Conservation (phyloP, 768 basidiomycete species). For the Suillus occidentalis region DNA sequence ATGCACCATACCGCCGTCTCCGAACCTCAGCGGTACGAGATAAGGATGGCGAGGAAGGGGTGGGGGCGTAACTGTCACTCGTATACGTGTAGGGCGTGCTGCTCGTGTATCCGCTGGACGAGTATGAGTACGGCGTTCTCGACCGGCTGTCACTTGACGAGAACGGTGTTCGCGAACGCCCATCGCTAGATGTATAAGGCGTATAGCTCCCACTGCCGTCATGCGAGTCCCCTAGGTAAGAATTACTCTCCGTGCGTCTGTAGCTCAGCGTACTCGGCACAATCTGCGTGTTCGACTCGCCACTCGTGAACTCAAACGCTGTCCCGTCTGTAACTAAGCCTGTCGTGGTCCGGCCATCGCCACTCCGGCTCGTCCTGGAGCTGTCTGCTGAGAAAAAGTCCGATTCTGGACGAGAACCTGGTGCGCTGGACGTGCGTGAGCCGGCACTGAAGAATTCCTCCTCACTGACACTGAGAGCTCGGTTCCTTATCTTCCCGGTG, state of each 20-base stretch:
- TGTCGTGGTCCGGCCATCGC: conserved; percentile 22
- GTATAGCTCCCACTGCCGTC: conserved; percentile 37
- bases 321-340: conserved; percentile 41
- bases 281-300: conserved; percentile 43
- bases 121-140: conserved; percentile 15
- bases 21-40: conserved; percentile 60
- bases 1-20: conserved; percentile 44
- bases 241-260: conserved; percentile 52
- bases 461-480: conserved; percentile 37
- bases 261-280: conserved; percentile 53
- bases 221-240: conserved; percentile 57
- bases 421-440: conserved; percentile 33
- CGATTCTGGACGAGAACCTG: conserved; percentile 28
- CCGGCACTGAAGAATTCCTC: conserved; percentile 49
- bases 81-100: conserved; percentile 31
- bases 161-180: conserved; percentile 1
- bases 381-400: conserved; percentile 35
- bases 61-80: not conserved
- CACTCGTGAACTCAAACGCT: conserved; percentile 37
- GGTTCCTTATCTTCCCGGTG: conserved; percentile 32
- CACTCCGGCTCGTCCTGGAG: conserved; percentile 33
- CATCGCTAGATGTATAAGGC: conserved; percentile 17
- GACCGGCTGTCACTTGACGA: conserved; percentile 14
- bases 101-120: conserved; percentile 12
- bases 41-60: conserved; percentile 52